Evolutionary conservation across 225 moss, liverwort and hornwort genomes (phyloP).

Genomic region (Marchantia paleacea): DNA sequence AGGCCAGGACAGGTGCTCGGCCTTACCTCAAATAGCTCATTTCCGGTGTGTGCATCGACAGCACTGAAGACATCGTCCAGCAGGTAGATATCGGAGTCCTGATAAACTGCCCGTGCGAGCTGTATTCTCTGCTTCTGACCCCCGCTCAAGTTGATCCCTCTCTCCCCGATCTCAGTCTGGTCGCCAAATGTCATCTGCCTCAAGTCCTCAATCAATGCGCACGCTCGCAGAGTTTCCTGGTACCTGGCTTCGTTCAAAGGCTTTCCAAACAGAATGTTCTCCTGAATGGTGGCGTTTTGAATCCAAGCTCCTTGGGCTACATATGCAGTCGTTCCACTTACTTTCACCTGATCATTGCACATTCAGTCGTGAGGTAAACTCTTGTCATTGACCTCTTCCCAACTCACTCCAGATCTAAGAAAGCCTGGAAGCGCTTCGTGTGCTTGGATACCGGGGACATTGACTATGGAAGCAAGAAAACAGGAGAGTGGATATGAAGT

Average conservation of each 20-base stretch:
- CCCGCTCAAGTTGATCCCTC: conserved; percentile 54
- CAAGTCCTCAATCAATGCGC: conserved; percentile 43
- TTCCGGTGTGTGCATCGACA: conserved; percentile 49
- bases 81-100: conserved; percentile 53
- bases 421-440: no score
- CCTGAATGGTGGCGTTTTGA: conserved; percentile 50
- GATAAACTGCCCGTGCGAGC: conserved; percentile 52
- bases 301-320: conserved; percentile 56
- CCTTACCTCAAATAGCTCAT: conserved; percentile 33
- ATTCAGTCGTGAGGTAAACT: background rate
- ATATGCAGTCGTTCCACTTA: conserved; percentile 46
- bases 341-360: background rate
- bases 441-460: no score
- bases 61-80: conserved; percentile 64
- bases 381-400: background rate
- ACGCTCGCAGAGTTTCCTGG: conserved; percentile 32
- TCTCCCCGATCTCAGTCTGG: conserved; percentile 55
- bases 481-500: no score
- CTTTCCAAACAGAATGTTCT: conserved; percentile 52
- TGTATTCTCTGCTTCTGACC: conserved; percentile 62
- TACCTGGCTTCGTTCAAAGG: conserved; percentile 37
- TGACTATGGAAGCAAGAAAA: no score
- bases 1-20: no score
- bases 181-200: conserved; percentile 47
- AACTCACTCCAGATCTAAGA: background rate